Percentiles rank a stretch among this genome's conserved stretches.
phyloP scores from a whole-genome alignment of 1,139 yeast species.

The Magnusiomyces ingens region DNA sequence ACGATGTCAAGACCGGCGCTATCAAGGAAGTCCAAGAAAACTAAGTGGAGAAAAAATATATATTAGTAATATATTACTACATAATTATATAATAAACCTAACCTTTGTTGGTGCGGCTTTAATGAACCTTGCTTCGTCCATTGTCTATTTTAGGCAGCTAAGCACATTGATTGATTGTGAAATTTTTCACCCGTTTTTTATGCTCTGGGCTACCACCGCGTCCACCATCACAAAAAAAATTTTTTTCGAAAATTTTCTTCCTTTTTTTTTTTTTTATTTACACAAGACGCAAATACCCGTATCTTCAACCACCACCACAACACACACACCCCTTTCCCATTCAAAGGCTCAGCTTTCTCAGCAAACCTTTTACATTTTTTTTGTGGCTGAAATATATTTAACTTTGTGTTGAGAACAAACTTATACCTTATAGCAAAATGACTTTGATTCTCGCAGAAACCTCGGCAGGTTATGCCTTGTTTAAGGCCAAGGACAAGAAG shows the following conservation, averaged over 20 bases:
- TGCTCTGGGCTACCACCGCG: too few species aligned
- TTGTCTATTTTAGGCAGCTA: too few species aligned
- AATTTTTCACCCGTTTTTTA: too few species aligned
- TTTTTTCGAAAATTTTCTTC: not conserved
- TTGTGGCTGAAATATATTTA: too few species aligned
- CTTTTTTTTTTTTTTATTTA: not conserved
- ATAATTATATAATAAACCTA: not conserved
- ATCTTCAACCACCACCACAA: too few species aligned
- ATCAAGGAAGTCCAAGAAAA: not conserved
- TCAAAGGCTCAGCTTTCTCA: not conserved
- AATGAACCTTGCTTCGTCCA: too few species aligned
- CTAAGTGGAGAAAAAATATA: not conserved
- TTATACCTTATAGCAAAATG: conserved; percentile 43
- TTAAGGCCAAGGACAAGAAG: conserved; percentile 96
- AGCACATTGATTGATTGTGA: too few species aligned
- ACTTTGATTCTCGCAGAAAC: conserved; percentile 96
- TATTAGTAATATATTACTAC: not conserved
- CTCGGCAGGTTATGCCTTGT: conserved; percentile 95
- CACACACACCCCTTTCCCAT: not conserved
- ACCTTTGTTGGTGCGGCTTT: too few species aligned
- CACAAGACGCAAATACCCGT: not conserved
- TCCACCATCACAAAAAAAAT: not conserved
- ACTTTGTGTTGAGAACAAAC: not conserved
- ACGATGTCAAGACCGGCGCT: conserved; percentile 4
- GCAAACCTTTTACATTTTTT: too few species aligned